phyloP scores from a whole-genome alignment of 768 basidiomycete genomes.

The Boletales sp. region DNA sequence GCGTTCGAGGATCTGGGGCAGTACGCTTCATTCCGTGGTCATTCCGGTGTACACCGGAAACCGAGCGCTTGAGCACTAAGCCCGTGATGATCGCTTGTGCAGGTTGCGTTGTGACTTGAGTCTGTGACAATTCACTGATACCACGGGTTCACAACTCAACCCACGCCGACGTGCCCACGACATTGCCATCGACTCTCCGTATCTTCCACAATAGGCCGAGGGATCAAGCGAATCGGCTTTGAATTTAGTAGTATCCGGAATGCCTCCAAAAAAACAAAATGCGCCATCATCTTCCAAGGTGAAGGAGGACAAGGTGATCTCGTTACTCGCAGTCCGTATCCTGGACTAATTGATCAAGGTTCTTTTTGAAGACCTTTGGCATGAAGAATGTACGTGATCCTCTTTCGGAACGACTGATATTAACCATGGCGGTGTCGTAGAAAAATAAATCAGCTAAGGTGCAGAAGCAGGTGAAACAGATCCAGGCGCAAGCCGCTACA shows the following conservation, averaged over 20 bases:
- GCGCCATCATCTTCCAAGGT: slow-evolving; percentile 57
- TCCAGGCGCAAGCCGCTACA: slow-evolving; percentile 72
- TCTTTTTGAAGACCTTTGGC: slow-evolving; percentile 67
- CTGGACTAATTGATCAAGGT: slow-evolving; percentile 29
- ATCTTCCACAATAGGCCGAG: too few relatives aligned
- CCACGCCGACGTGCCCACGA: too few relatives aligned
- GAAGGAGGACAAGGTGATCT: slow-evolving; percentile 76
- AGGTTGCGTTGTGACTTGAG: too few relatives aligned
- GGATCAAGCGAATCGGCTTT: too few relatives aligned
- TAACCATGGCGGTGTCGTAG: slow-evolving; percentile 34
- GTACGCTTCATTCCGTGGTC: neutral
- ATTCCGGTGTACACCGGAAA: too few relatives aligned
- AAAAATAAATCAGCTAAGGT: slow-evolving; percentile 96
- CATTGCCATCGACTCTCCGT: too few relatives aligned
- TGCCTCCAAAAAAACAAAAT: slow-evolving; percentile 83
- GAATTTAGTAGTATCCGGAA: slow-evolving; percentile 23
- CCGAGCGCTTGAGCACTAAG: too few relatives aligned
- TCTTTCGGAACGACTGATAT: slow-evolving; percentile 5
- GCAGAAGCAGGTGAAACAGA: slow-evolving; percentile 75
- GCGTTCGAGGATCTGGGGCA: neutral
- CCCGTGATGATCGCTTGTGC: too few relatives aligned
- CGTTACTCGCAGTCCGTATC: slow-evolving; percentile 7
- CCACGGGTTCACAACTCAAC: too few relatives aligned
- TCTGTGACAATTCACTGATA: too few relatives aligned
- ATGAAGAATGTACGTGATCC: slow-evolving; percentile 72